A percentile compares a stretch with the other conserved stretches of the same genome.
Conservation (phyloP, 2,329 filamentous ascomycete genomes). For the Colletotrichum coccodes region DNA sequence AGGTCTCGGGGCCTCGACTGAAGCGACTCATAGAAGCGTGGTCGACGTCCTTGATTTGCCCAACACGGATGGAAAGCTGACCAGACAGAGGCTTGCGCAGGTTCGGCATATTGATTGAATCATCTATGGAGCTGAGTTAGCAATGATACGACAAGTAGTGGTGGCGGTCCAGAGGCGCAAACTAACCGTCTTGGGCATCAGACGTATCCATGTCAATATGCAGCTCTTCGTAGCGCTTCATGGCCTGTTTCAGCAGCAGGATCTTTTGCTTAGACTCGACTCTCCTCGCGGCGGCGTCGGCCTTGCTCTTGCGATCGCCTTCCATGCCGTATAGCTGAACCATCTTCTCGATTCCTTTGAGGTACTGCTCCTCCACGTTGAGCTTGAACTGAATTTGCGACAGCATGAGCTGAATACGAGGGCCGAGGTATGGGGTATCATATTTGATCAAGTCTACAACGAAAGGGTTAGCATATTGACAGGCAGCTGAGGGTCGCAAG, state of each 20-base stretch:
- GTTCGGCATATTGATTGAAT: conserved; percentile 95
- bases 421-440: conserved; percentile 93
- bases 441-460: conserved; percentile 93
- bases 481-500: background rate
- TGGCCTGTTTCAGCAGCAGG: conserved; percentile 90
- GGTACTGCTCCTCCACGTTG: conserved; percentile 98
- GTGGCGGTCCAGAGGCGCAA: conserved; percentile 2
- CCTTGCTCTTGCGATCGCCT: conserved; percentile 93
- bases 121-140: conserved; percentile 69
- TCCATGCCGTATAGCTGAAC: conserved; percentile 97
- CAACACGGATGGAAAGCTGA: conserved; percentile 85
- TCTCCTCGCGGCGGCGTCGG: conserved; percentile 87
- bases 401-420: conserved; percentile 98
- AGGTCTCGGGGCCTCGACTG: conserved; percentile 91
- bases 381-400: conserved; percentile 99
- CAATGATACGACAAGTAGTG: background rate
- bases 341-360: conserved; percentile 99
- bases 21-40: conserved; percentile 88
- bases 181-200: conserved; percentile 83
- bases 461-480: conserved; percentile 19
- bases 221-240: conserved; percentile 96
- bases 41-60: conserved; percentile 93
- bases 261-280: conserved; percentile 99
- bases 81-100: conserved; percentile 96
- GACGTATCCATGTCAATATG: conserved; percentile 90